Percentiles rank a stretch among this genome's conserved stretches.
Conservation (phyloP, 805 yeast genomes). For the Wickerhamiella parazyma region DNA sequence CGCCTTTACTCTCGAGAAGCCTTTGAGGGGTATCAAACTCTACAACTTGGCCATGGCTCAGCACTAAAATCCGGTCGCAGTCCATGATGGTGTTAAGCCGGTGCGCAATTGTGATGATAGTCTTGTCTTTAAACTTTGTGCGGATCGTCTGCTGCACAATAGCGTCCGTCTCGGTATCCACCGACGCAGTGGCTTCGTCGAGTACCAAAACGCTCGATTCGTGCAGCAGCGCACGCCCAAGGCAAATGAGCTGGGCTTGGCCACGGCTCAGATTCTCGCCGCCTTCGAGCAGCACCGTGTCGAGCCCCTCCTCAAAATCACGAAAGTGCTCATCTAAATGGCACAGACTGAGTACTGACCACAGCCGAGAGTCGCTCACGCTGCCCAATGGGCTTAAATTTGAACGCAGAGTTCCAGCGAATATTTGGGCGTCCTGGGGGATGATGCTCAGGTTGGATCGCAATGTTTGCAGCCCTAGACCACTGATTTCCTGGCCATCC, state of each 20-base stretch:
- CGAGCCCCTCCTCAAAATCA: conserved; percentile 32
- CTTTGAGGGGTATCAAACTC: conserved; percentile 56
- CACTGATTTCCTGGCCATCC: conserved; percentile 43
- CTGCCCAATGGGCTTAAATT: conserved; percentile 55
- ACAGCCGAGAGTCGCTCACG: conserved; percentile 38
- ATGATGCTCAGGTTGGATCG: conserved; percentile 50
- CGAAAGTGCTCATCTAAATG: conserved; percentile 34
- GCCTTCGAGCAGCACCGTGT: conserved; percentile 42
- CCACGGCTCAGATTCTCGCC: conserved; percentile 76
- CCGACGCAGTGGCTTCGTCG: conserved; percentile 56
- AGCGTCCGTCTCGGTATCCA: conserved; percentile 67
- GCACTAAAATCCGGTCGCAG: conserved; percentile 56
- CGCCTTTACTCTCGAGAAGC: conserved; percentile 40
- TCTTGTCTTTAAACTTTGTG: conserved; percentile 48
- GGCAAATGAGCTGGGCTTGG: conserved; percentile 64
- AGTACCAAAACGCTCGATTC: conserved; percentile 52
- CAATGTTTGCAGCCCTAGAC: conserved; percentile 43
- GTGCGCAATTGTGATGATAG: conserved; percentile 72
- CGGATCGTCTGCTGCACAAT: conserved; percentile 55
- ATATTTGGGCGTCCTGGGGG: conserved; percentile 66
- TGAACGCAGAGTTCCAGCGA: conserved; percentile 49
- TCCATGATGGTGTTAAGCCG: conserved; percentile 53
- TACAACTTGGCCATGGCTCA: conserved; percentile 27
- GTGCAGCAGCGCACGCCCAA: conserved; percentile 61
- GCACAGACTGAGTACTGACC: conserved; percentile 46